Percentiles rank a stretch among this genome's conserved stretches.
Conservation (phyloP, 1,284 basidiomycete species). For the Ceratobasidium sp. region DNA sequence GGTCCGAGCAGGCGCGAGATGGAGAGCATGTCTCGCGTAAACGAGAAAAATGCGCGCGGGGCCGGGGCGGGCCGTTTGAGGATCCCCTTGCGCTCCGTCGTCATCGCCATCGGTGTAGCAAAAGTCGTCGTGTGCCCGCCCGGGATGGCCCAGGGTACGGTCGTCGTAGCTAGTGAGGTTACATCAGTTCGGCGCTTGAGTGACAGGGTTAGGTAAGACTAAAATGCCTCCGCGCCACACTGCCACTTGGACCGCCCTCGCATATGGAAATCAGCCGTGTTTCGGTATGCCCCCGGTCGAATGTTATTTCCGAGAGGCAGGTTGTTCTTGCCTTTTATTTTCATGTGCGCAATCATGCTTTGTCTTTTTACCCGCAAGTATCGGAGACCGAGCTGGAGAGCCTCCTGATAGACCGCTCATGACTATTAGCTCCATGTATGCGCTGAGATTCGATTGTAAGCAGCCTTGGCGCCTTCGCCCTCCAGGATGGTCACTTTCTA, state of each 20-base stretch:
- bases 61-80: slow-evolving; percentile 79
- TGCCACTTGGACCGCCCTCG: neutral
- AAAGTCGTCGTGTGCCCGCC: slow-evolving; percentile 6
- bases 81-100: slow-evolving; percentile 80
- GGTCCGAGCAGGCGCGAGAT: slow-evolving; percentile 40
- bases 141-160: slow-evolving; percentile 17
- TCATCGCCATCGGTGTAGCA: slow-evolving; percentile 51
- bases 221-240: neutral
- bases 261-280: too few species aligned
- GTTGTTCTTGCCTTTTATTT: too few species aligned
- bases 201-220: slow-evolving; percentile 11
- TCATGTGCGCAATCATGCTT: too few species aligned
- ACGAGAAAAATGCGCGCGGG: slow-evolving; percentile 76
- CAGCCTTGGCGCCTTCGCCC: too few species aligned
- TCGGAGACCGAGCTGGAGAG: too few species aligned
- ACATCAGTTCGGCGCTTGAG: slow-evolving; percentile 26
- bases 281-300: too few species aligned
- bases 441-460: too few species aligned
- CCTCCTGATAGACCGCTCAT: too few species aligned
- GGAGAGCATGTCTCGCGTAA: slow-evolving; percentile 52
- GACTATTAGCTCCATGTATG: too few species aligned
- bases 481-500: too few species aligned
- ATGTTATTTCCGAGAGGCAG: too few species aligned
- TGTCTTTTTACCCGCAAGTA: too few species aligned
- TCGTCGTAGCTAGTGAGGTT: neutral